These are phyloP conservation scores for Russula emetica DNA, from an alignment of 768 basidiomycete genomes.

Conservation along the genomic window DNA sequence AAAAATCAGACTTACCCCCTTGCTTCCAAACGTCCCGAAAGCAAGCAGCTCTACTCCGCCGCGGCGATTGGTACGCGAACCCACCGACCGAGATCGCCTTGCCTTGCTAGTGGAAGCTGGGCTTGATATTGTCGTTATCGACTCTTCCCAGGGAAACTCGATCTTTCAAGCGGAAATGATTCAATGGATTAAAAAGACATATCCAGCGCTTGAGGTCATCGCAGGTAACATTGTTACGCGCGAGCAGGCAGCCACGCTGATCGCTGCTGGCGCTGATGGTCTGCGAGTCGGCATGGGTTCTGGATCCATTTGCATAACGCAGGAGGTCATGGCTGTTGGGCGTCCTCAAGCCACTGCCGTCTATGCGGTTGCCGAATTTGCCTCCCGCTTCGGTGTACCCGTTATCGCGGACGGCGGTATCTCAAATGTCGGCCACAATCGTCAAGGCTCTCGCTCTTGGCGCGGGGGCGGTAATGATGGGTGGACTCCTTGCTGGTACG, in stretches of 20 bases:
- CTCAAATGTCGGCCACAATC: slow-evolving; percentile 91
- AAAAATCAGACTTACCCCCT: slow-evolving; percentile 97
- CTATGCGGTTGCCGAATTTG: slow-evolving; percentile 92
- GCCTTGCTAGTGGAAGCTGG: slow-evolving; percentile 86
- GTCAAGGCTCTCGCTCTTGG: slow-evolving; percentile 95
- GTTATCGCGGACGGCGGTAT: slow-evolving; percentile 97
- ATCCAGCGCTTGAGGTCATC: slow-evolving; percentile 85
- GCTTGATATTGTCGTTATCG: slow-evolving; percentile 89
- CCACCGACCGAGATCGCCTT: slow-evolving; percentile 81
- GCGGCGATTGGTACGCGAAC: slow-evolving; percentile 94
- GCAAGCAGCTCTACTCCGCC: slow-evolving; percentile 94
- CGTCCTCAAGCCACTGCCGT: slow-evolving; percentile 98
- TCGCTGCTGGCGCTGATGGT: slow-evolving; percentile 93
- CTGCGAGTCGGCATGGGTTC: slow-evolving; percentile 96
- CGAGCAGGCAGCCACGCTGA: slow-evolving; percentile 92
- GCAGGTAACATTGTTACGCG: slow-evolving; percentile 98
- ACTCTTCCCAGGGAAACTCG: slow-evolving; percentile 97
- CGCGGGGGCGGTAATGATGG: slow-evolving; percentile 99
- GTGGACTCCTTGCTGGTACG: slow-evolving; percentile 90
- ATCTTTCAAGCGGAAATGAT: slow-evolving; percentile 93
- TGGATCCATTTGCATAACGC: slow-evolving; percentile 98
- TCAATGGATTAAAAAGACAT: slow-evolving; percentile 82
- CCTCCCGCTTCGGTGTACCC: slow-evolving; percentile 88
- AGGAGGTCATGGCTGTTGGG: slow-evolving; percentile 99
- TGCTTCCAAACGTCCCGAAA: slow-evolving; percentile 84